phyloP scores from a whole-genome alignment of 495 filamentous ascomycete species.

The Aspergillus conjunctus region DNA sequence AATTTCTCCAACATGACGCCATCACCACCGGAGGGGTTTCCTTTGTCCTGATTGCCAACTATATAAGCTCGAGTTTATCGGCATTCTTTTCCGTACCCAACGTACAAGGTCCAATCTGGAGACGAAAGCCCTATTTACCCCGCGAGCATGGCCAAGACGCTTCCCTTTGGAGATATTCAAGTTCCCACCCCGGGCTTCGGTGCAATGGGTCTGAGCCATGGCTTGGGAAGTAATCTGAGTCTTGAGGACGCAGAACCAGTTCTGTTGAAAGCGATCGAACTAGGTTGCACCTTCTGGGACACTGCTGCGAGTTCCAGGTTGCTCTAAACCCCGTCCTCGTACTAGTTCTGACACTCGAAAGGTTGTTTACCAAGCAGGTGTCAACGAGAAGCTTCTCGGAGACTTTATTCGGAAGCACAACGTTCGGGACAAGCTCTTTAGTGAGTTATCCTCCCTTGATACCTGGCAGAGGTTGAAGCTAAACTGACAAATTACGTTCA shows the following conservation, averaged over 20 bases:
- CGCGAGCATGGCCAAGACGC: slow-evolving; percentile 44
- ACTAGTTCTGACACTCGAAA: slow-evolving; percentile 10
- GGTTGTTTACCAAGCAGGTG: slow-evolving; percentile 51
- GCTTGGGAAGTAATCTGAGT: slow-evolving; percentile 43
- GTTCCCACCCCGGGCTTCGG: slow-evolving; percentile 49
- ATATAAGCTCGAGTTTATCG: too few species aligned
- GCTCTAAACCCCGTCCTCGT: neutral
- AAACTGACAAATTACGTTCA: neutral
- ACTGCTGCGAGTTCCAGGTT: slow-evolving; percentile 40
- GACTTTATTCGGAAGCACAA: slow-evolving; percentile 58
- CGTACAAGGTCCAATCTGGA: too few species aligned
- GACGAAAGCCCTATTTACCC: too few species aligned
- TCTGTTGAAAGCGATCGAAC: slow-evolving; percentile 50
- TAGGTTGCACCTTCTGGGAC: slow-evolving; percentile 58
- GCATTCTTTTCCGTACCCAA: too few species aligned
- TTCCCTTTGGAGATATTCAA: slow-evolving; percentile 43
- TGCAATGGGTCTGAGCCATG: slow-evolving; percentile 50
- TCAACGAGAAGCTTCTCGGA: slow-evolving; percentile 54
- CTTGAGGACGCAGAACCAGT: slow-evolving; percentile 53
- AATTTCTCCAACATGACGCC: too few species aligned
- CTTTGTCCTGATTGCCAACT: too few species aligned
- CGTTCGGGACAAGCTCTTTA: slow-evolving; percentile 49
- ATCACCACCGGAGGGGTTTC: too few species aligned
- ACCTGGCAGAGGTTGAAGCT: neutral
- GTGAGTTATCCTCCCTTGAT: slow-evolving; percentile 24